A percentile compares a stretch with the other conserved stretches of the same genome.
Evolutionary conservation across 2,329 filamentous ascomycete species (phyloP).

Genomic region (Monilinia aucupariae): DNA sequence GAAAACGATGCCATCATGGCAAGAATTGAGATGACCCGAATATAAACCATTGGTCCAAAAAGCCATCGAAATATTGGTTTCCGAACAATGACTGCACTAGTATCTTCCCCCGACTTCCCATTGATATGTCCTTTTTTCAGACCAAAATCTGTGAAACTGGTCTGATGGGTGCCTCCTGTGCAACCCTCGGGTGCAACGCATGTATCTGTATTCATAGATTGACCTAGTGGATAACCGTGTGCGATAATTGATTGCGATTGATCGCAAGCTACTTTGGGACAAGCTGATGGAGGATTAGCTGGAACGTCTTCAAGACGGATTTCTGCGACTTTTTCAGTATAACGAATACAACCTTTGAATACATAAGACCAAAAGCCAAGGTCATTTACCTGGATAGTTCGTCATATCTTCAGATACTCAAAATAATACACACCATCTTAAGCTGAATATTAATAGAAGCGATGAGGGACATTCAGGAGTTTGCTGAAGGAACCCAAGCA

Average conservation of each 20-base stretch:
- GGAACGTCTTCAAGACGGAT: neutral
- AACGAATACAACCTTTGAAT: neutral
- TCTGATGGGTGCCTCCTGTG: neutral
- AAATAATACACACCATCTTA: neutral
- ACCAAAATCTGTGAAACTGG: neutral
- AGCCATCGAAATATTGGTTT: constrained; percentile 5
- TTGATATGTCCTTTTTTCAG: neutral
- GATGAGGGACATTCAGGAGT: neutral
- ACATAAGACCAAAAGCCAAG: neutral
- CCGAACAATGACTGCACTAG: neutral
- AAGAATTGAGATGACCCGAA: constrained; percentile 22
- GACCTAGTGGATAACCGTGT: neutral
- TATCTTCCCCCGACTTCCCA: neutral
- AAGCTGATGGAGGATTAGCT: neutral
- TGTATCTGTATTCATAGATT: neutral
- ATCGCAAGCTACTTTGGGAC: neutral
- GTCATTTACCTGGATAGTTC: neutral
- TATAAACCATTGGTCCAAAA: constrained; percentile 11
- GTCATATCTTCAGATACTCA: neutral
- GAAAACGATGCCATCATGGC: constrained; percentile 22
- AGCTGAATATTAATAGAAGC: neutral
- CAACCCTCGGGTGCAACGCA: no score
- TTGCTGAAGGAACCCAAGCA: neutral
- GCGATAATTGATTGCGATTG: neutral
- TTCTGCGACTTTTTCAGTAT: neutral